A percentile compares a stretch with the other conserved stretches of the same genome.
Evolutionary conservation across 345 rosid species (phyloP).

Genomic region (Jatropha curcas): DNA sequence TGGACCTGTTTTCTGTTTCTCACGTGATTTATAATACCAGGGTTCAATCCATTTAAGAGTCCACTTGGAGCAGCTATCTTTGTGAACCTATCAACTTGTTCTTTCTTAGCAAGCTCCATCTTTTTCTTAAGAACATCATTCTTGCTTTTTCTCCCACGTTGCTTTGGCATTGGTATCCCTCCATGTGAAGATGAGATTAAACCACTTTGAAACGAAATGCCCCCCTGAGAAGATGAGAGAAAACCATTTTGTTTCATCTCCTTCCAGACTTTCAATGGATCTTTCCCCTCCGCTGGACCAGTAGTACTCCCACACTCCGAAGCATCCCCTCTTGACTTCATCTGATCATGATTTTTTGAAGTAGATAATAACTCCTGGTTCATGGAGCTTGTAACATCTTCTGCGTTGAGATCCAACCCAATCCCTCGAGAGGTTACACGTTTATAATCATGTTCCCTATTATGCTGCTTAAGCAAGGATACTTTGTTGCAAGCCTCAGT

Average conservation of each 20-base stretch:
- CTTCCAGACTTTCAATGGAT: slow-evolving; percentile 70
- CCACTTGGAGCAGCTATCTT: slow-evolving; percentile 92
- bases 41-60: slow-evolving; percentile 79
- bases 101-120: slow-evolving; percentile 71
- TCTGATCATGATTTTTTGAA: slow-evolving; percentile 31
- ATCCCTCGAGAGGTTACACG: slow-evolving; percentile 32
- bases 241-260: slow-evolving; percentile 91
- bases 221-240: slow-evolving; percentile 70
- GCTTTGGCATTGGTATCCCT: slow-evolving; percentile 64
- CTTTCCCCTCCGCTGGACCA: slow-evolving; percentile 50
- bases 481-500: slow-evolving; percentile 26
- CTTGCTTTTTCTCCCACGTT: slow-evolving; percentile 63
- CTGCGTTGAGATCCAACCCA: slow-evolving; percentile 55
- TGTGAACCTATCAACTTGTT: slow-evolving; percentile 74
- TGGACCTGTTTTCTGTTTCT: slow-evolving; percentile 87
- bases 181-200: slow-evolving; percentile 46
- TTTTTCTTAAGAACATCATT: slow-evolving; percentile 53
- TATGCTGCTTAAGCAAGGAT: slow-evolving; percentile 28
- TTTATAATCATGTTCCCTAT: slow-evolving; percentile 21
- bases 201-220: slow-evolving; percentile 46
- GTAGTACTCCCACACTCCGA: slow-evolving; percentile 78
- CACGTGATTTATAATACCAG: slow-evolving; percentile 88
- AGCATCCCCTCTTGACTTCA: slow-evolving; percentile 38
- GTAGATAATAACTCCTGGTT: slow-evolving; percentile 37
- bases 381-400: slow-evolving; percentile 53